Conservation (phyloP, 179 eudicot species). For the Monotropa hypopitys region DNA sequence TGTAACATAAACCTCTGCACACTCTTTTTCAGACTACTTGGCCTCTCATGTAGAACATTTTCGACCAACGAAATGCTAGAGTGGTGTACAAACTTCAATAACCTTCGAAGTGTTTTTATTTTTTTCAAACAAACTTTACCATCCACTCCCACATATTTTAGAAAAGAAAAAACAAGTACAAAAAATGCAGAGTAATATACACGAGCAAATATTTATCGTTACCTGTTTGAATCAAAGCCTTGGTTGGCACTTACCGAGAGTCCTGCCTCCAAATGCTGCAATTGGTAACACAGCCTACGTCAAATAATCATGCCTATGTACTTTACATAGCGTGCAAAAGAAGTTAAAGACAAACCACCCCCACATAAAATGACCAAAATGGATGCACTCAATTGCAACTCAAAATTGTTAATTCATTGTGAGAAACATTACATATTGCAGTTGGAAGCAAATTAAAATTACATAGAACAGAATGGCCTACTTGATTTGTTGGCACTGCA, state of each 20-base stretch:
- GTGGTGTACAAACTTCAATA: not conserved
- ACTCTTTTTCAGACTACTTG: not conserved
- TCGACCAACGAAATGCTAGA: not conserved
- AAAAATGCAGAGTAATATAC: not conserved
- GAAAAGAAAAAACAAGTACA: not conserved
- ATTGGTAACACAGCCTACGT: slow-evolving; percentile 5
- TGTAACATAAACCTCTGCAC: not conserved
- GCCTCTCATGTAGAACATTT: not conserved
- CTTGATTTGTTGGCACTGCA: slow-evolving; percentile 80
- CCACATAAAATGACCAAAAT: not conserved
- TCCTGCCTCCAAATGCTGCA: slow-evolving; percentile 86
- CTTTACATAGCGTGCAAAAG: not conserved
- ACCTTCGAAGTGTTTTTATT: not conserved
- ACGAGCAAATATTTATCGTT: not conserved
- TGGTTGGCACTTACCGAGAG: slow-evolving; percentile 51
- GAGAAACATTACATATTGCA: not conserved
- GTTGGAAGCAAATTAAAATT: not conserved
- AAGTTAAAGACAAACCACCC: not conserved
- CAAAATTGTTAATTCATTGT: not conserved
- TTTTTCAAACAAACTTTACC: not conserved
- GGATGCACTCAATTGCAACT: not conserved
- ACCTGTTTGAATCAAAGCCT: slow-evolving; percentile 77
- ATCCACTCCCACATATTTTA: too few species aligned
- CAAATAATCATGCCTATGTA: not conserved
- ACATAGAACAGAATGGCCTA: slow-evolving; percentile 11